Percentiles rank a stretch among this genome's conserved stretches.
Evolutionary conservation across 202 grass and related monocot species (phyloP).

Genomic region (Zizania palustris): DNA sequence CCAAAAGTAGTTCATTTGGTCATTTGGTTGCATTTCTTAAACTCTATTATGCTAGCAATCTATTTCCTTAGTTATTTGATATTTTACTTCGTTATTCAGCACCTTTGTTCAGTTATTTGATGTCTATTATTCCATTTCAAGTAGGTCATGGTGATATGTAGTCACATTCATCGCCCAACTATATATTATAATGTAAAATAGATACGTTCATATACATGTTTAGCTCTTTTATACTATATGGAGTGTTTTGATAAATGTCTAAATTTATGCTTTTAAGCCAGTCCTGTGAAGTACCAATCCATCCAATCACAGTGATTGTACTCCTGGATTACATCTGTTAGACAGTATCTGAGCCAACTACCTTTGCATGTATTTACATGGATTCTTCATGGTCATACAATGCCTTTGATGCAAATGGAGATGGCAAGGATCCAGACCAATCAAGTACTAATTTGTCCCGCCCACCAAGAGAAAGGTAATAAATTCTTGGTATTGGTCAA

Average conservation of each 20-base stretch:
- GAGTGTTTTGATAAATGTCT: conserved; percentile 35
- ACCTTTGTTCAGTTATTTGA: too few relatives aligned
- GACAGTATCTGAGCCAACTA: conserved; percentile 81
- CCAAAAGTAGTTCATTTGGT: too few relatives aligned
- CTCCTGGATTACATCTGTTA: conserved; percentile 94
- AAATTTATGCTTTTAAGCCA: conserved; percentile 58
- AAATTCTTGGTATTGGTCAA: conserved; percentile 5
- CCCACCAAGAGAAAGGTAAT: conserved; percentile 73
- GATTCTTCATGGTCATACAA: conserved; percentile 85
- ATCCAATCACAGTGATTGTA: conserved; percentile 70
- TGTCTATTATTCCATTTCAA: too few relatives aligned
- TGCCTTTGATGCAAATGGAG: conserved; percentile 61
- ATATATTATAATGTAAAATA: too few relatives aligned
- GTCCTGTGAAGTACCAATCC: conserved; percentile 81
- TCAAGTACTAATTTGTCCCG: conserved; percentile 65
- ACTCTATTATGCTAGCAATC: too few relatives aligned
- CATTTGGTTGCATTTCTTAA: too few relatives aligned
- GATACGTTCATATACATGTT: conserved; percentile 23
- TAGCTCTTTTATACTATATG: conserved; percentile 10
- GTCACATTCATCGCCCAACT: too few relatives aligned
- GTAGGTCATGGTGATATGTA: too few relatives aligned
- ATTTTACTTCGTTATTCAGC: too few relatives aligned
- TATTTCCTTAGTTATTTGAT: too few relatives aligned
- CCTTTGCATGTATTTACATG: conserved; percentile 71
- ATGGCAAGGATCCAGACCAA: conserved; percentile 57